phyloP scores from a whole-genome alignment of 108 stramenopile genomes.

The Conticribra guillardii region DNA sequence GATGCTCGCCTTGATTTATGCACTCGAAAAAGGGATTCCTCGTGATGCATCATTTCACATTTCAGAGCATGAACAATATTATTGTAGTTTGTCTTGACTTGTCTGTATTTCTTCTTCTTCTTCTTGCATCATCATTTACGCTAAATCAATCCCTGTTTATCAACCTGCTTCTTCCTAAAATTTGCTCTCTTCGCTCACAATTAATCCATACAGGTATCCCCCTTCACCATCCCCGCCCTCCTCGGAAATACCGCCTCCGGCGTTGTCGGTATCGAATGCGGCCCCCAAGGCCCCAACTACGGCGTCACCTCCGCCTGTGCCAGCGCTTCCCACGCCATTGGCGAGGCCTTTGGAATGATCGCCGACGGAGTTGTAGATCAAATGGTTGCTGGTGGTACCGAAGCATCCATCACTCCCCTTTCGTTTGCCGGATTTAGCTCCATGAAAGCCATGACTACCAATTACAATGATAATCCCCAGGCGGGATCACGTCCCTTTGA shows the following conservation, averaged over 20 bases:
- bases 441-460: slow-evolving; percentile 94
- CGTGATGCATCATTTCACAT: too few relatives aligned
- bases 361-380: slow-evolving; percentile 84
- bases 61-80: background rate
- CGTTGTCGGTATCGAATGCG: slow-evolving; percentile 92
- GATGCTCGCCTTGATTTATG: too few relatives aligned
- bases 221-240: slow-evolving; percentile 94
- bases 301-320: slow-evolving; percentile 95
- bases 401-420: slow-evolving; percentile 94
- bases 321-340: slow-evolving; percentile 89
- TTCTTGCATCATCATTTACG: slow-evolving; percentile 1
- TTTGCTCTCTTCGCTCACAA: too few relatives aligned
- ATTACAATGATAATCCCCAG: slow-evolving; percentile 87
- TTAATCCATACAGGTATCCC: slow-evolving; percentile 79
- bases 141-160: too few relatives aligned
- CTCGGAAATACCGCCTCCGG: slow-evolving; percentile 94
- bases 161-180: too few relatives aligned
- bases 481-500: slow-evolving; percentile 95
- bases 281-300: slow-evolving; percentile 94
- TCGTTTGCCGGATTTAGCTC: slow-evolving; percentile 91
- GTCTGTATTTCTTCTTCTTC: background rate
- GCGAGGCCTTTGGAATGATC: slow-evolving; percentile 92
- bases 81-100: background rate
- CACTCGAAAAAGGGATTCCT: too few relatives aligned
- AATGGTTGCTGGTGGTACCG: slow-evolving; percentile 94